These are phyloP conservation scores for Diaporthe caulivora DNA, from an alignment of 2,329 filamentous ascomycete genomes.

Conservation along the genomic window DNA sequence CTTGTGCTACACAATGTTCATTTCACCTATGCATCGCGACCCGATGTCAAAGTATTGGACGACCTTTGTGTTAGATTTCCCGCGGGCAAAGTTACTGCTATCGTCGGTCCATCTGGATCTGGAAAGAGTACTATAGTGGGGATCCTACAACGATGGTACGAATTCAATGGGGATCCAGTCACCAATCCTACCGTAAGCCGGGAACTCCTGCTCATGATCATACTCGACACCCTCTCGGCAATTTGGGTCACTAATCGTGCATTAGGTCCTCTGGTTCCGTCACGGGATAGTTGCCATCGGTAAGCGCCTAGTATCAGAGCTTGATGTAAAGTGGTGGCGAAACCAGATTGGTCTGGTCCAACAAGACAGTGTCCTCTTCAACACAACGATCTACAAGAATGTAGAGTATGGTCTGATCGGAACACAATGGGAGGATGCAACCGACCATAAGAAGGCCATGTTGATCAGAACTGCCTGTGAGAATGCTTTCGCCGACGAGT, in stretches of 20 bases:
- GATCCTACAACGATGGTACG: slow-evolving; percentile 78
- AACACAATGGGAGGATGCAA: slow-evolving; percentile 53
- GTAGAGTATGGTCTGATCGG: slow-evolving; percentile 64
- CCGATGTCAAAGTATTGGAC: slow-evolving; percentile 61
- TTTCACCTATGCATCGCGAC: slow-evolving; percentile 73
- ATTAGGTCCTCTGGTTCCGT: slow-evolving; percentile 6
- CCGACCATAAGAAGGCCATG: slow-evolving; percentile 58
- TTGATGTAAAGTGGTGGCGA: slow-evolving; percentile 74
- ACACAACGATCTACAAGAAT: slow-evolving; percentile 64
- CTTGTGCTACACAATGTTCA: slow-evolving; percentile 73
- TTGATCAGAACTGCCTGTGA: slow-evolving; percentile 74
- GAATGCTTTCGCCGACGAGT: slow-evolving; percentile 78
- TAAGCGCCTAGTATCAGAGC: slow-evolving; percentile 46
- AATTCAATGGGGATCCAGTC: slow-evolving; percentile 34
- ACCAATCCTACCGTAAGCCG: slow-evolving; percentile 26
- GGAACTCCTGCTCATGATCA: accelerated
- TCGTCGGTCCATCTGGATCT: slow-evolving; percentile 84
- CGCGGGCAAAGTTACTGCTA: slow-evolving; percentile 80
- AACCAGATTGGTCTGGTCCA: slow-evolving; percentile 58
- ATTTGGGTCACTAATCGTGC: neutral
- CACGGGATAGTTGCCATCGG: slow-evolving; percentile 29
- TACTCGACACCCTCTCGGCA: neutral
- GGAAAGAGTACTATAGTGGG: slow-evolving; percentile 86
- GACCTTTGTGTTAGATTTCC: slow-evolving; percentile 64
- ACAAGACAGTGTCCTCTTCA: slow-evolving; percentile 59